phyloP scores from a whole-genome alignment of 495 filamentous ascomycete genomes.

The Lasiosphaeria ovina region DNA sequence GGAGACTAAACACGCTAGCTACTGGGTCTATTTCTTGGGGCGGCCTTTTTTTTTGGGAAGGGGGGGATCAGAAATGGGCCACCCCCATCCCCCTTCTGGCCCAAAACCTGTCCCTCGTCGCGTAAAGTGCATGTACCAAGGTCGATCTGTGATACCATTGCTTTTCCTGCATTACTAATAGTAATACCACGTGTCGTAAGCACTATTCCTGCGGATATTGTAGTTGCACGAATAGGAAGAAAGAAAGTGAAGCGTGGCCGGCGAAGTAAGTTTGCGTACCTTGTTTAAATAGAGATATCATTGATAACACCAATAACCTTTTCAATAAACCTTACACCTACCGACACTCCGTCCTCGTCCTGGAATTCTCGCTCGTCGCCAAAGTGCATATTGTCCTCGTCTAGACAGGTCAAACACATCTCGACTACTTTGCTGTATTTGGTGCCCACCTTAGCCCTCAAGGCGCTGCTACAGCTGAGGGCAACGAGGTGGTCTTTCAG shows the following conservation, averaged over 20 bases:
- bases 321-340: not conserved
- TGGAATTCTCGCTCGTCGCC: not conserved
- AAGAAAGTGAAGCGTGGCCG: not conserved
- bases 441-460: not conserved
- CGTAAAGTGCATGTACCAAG: no score
- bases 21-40: no score
- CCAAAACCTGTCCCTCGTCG: no score
- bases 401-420: not conserved
- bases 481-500: not conserved
- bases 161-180: no score
- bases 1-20: no score
- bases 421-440: not conserved
- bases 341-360: not conserved
- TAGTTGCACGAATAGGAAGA: not conserved
- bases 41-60: no score
- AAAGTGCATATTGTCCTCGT: not conserved
- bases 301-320: not conserved
- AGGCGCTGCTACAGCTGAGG: not conserved
- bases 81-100: no score
- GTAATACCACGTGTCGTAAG: not conserved
- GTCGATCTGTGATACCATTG: no score
- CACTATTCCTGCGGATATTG: not conserved
- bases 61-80: no score
- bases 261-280: not conserved
- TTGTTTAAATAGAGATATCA: not conserved